phyloP scores from a whole-genome alignment of 257 asterid species.

The Agastache rugosa region DNA sequence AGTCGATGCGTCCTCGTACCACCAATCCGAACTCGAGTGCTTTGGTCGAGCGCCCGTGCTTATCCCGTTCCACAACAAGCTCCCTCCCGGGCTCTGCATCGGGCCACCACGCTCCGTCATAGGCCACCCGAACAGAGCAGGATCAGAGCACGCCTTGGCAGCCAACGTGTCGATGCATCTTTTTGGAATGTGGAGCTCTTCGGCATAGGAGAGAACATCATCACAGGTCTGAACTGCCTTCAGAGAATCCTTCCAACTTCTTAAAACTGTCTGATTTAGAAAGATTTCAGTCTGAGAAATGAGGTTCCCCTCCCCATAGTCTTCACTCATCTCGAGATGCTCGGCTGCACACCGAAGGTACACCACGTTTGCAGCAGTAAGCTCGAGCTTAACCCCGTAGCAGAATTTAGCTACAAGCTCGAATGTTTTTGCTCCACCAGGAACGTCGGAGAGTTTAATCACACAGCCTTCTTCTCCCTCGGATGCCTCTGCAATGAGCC shows the following conservation, averaged over 20 bases:
- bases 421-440: slow-evolving; percentile 88
- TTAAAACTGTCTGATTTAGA: slow-evolving; percentile 76
- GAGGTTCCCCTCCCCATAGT: slow-evolving; percentile 87
- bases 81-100: slow-evolving; percentile 99
- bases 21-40: slow-evolving; percentile 79
- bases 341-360: slow-evolving; percentile 88
- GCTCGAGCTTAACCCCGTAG: slow-evolving; percentile 93
- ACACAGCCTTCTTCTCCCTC: slow-evolving; percentile 65
- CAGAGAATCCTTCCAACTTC: slow-evolving; percentile 86
- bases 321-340: slow-evolving; percentile 91
- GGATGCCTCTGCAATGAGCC: slow-evolving; percentile 76
- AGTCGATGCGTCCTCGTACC: slow-evolving; percentile 94
- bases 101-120: slow-evolving; percentile 87
- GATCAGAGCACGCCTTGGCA: slow-evolving; percentile 79
- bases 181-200: slow-evolving; percentile 68
- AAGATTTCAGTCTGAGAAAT: slow-evolving; percentile 76
- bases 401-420: slow-evolving; percentile 95
- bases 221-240: slow-evolving; percentile 85
- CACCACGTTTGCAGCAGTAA: slow-evolving; percentile 86
- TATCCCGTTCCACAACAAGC: slow-evolving; percentile 94
- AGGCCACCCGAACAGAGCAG: slow-evolving; percentile 92
- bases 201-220: slow-evolving; percentile 67
- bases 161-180: slow-evolving; percentile 87
- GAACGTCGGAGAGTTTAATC: slow-evolving; percentile 66
- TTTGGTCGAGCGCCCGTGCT: slow-evolving; percentile 96